Conservation (phyloP, 495 filamentous ascomycete species). For the Thozetella sp. region DNA sequence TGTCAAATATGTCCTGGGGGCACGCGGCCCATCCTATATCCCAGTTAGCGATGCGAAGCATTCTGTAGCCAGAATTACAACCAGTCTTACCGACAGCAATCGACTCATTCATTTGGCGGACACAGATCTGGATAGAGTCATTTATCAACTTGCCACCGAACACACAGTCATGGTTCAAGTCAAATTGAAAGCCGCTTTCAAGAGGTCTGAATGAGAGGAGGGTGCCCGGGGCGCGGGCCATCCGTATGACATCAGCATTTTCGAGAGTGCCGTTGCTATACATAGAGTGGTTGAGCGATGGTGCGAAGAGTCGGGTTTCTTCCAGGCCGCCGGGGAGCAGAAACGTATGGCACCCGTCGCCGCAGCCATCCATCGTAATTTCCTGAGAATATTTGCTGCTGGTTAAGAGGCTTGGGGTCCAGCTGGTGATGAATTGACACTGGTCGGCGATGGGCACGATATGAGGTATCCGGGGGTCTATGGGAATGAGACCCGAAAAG, state of each 20-base stretch:
- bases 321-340: slow-evolving; percentile 15
- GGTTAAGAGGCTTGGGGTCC: slow-evolving; percentile 5
- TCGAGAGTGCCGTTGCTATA: slow-evolving; percentile 12
- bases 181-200: not conserved
- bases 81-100: slow-evolving; percentile 8
- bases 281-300: slow-evolving; percentile 12
- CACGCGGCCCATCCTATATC: slow-evolving; percentile 8
- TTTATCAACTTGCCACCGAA: not conserved
- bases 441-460: slow-evolving; percentile 3
- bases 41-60: not conserved
- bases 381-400: slow-evolving; percentile 4
- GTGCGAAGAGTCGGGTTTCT: slow-evolving; percentile 8
- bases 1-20: slow-evolving; percentile 5
- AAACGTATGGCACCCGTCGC: slow-evolving; percentile 4
- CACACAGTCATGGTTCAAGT: not conserved
- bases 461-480: slow-evolving; percentile 5
- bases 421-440: slow-evolving; percentile 4
- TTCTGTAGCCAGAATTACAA: not conserved
- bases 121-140: slow-evolving; percentile 12
- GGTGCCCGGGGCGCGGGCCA: slow-evolving; percentile 10
- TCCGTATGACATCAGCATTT: slow-evolving; percentile 9
- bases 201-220: slow-evolving; percentile 6
- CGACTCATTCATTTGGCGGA: slow-evolving; percentile 1
- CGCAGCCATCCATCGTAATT: not conserved
- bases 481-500: slow-evolving; percentile 7